A percentile compares a stretch with the other conserved stretches of the same genome.
These are phyloP conservation scores for Sclerotinia borealis DNA, from an alignment of 2,329 filamentous ascomycete genomes.

Conservation along the genomic window DNA sequence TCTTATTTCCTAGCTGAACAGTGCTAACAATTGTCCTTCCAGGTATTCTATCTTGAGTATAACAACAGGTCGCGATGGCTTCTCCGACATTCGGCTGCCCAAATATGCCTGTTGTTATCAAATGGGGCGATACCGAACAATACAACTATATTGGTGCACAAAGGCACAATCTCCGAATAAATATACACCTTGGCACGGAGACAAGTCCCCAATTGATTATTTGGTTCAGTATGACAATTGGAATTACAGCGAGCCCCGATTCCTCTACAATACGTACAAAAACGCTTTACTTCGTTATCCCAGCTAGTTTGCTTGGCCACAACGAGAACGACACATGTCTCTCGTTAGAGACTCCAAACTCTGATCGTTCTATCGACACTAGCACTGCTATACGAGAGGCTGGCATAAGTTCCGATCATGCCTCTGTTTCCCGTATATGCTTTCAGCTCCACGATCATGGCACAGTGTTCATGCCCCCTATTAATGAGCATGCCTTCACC, in stretches of 20 bases:
- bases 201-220: not conserved
- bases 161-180: not conserved
- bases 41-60: not conserved
- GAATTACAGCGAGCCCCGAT: not conserved
- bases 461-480: not conserved
- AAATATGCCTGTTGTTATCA: not conserved
- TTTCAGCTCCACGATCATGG: not conserved
- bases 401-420: not conserved
- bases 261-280: not conserved
- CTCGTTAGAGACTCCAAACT: not conserved
- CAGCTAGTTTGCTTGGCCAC: not conserved
- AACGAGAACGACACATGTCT: not conserved
- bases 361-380: not conserved
- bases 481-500: not conserved
- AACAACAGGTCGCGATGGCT: not conserved
- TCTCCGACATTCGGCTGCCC: not conserved
- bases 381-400: not conserved
- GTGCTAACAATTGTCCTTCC: not conserved
- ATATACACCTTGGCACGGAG: not conserved
- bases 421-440: not conserved
- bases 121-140: not conserved
- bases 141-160: not conserved
- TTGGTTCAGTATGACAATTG: not conserved
- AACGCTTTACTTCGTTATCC: not conserved
- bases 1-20: not conserved